Evolutionary conservation across 176 grass and related monocot species (phyloP).

Genomic region (Triticum monococcum): DNA sequence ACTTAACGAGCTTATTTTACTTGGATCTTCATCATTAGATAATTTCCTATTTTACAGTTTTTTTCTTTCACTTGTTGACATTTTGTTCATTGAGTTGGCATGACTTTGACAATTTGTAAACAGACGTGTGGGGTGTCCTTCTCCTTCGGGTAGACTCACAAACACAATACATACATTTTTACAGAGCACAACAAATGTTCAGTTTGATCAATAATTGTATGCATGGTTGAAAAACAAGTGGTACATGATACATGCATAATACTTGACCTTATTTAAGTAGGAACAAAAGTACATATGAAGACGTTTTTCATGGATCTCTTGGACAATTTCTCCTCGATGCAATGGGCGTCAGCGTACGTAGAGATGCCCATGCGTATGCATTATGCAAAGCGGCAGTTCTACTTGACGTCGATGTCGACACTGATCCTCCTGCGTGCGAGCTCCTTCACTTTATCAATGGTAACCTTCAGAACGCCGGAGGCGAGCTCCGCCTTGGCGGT

Average conservation of each 20-base stretch:
- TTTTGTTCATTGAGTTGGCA: background rate
- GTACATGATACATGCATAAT: background rate
- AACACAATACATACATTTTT: background rate
- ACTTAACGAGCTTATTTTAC: no score
- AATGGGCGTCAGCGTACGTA: background rate
- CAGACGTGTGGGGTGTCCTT: no score
- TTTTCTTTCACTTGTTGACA: no score
- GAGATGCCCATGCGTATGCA: background rate
- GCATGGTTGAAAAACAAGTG: background rate
- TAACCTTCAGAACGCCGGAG: slow-evolving; percentile 25
- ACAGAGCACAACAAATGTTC: background rate
- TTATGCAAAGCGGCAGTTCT: background rate
- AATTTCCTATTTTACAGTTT: no score
- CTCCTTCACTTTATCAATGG: background rate
- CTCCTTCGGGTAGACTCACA: no score
- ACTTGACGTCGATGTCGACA: background rate
- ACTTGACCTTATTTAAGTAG: background rate
- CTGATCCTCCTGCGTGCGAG: slow-evolving; percentile 27
- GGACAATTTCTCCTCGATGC: background rate
- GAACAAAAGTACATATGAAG: background rate
- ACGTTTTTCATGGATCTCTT: background rate
- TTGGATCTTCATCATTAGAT: no score
- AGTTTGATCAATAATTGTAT: background rate
- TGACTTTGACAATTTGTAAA: background rate
- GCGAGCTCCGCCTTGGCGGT: background rate